A percentile compares a stretch with the other conserved stretches of the same genome.
Evolutionary conservation across 2,329 filamentous ascomycete species (phyloP).

Genomic region (Trichoderma asperellum): DNA sequence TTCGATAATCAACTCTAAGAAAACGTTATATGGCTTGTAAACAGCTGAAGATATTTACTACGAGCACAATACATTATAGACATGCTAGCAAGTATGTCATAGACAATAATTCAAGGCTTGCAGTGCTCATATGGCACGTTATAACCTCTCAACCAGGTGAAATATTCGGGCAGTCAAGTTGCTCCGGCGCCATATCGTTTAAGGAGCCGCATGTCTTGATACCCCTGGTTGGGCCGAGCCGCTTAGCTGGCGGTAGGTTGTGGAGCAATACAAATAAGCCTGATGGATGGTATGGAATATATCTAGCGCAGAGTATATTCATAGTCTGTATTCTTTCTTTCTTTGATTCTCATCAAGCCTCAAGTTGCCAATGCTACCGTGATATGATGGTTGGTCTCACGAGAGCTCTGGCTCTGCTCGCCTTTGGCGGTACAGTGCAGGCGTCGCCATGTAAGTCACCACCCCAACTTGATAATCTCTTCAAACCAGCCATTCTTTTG

Average conservation of each 20-base stretch:
- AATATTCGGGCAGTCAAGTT: background rate
- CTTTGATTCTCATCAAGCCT: background rate
- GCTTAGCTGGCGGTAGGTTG: background rate
- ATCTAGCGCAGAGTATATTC: background rate
- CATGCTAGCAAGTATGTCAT: background rate
- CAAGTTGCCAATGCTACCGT: background rate
- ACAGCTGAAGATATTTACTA: background rate
- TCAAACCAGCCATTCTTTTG: background rate
- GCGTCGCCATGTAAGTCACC: constrained; percentile 3
- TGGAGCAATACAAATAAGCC: background rate
- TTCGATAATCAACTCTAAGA: background rate
- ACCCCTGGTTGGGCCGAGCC: background rate
- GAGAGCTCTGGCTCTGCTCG: background rate
- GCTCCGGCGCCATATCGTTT: background rate
- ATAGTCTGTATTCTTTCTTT: background rate
- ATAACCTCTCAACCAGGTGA: background rate
- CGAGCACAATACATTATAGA: background rate
- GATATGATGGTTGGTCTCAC: background rate
- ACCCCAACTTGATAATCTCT: background rate
- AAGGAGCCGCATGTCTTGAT: background rate
- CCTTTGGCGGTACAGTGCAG: background rate
- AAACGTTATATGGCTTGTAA: background rate
- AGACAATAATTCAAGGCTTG: background rate
- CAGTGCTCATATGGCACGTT: background rate
- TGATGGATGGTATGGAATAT: background rate